Conservation (phyloP, 345 rosid species). For the Sonneratia alba region DNA sequence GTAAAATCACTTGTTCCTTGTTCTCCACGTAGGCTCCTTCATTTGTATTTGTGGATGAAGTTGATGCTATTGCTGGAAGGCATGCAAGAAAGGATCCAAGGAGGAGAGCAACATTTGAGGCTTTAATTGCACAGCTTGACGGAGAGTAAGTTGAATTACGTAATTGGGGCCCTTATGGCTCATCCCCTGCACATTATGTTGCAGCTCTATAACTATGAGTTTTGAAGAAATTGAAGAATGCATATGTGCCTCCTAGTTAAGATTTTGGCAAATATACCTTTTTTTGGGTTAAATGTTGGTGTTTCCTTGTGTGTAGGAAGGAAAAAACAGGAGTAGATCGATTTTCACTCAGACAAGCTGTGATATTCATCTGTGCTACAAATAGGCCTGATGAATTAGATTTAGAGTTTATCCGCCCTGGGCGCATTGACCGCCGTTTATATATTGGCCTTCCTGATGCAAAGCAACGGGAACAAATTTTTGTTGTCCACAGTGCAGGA, state of each 20-base stretch:
- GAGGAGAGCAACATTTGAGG: constrained; percentile 80
- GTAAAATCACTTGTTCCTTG: neutral
- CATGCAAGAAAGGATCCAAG: constrained; percentile 86
- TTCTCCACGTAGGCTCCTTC: constrained; percentile 67
- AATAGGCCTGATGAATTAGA: constrained; percentile 96
- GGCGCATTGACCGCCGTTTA: constrained; percentile 90
- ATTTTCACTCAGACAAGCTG: constrained; percentile 89
- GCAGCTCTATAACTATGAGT: neutral
- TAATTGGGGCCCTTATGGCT: neutral
- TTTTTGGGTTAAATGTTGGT: neutral
- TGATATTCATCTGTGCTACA: constrained; percentile 96
- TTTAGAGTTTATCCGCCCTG: constrained; percentile 84
- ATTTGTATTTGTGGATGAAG: constrained; percentile 93
- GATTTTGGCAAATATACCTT: neutral
- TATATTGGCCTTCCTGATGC: constrained; percentile 94
- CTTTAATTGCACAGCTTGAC: constrained; percentile 83
- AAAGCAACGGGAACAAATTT: constrained; percentile 82
- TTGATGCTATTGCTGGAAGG: constrained; percentile 96
- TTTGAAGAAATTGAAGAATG: neutral
- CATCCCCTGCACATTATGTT: neutral
- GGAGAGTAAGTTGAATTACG: constrained; percentile 62
- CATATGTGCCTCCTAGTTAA: neutral
- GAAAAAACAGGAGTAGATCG: constrained; percentile 82
- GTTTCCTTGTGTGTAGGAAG: constrained; percentile 42
- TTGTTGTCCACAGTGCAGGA: constrained; percentile 80